phyloP scores from a whole-genome alignment of 163 green algal species.

The Scenedesmus sp. region DNA sequence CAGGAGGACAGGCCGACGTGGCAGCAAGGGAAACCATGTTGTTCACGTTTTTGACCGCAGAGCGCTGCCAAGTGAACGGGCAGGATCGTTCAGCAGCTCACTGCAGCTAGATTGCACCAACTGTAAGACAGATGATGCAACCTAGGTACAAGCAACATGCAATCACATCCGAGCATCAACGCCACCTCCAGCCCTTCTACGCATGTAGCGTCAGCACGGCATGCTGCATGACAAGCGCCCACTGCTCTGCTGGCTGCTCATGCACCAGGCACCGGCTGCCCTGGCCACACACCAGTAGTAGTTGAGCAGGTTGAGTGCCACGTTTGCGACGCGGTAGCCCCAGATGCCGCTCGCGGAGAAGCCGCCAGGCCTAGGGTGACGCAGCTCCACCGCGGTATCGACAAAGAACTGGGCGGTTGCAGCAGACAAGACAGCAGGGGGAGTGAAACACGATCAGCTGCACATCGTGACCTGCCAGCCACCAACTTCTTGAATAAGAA shows the following conservation, averaged over 20 bases:
- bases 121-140: no score
- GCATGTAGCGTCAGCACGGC: no score
- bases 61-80: no score
- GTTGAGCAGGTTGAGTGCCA: slow-evolving; percentile 63
- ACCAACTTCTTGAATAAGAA: no score
- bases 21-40: not conserved
- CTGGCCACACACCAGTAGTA: slow-evolving; percentile 52
- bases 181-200: no score
- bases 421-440: not conserved
- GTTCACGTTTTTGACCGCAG: no score
- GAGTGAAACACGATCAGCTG: not conserved
- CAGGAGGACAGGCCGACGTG: not conserved
- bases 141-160: no score
- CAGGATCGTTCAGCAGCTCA: no score
- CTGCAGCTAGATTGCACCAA: no score
- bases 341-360: slow-evolving; percentile 57
- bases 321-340: slow-evolving; percentile 55
- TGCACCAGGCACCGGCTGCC: not conserved
- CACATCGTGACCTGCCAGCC: slow-evolving; percentile 23
- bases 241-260: no score
- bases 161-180: no score
- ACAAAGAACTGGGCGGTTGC: slow-evolving; percentile 57
- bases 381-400: slow-evolving; percentile 56
- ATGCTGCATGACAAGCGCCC: no score
- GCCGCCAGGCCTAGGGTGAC: slow-evolving; percentile 10